A percentile compares a stretch with the other conserved stretches of the same genome.
These are phyloP conservation scores for Camellia lanceoleosa DNA, from an alignment of 148 eudicot genomes.

Conservation along the genomic window DNA sequence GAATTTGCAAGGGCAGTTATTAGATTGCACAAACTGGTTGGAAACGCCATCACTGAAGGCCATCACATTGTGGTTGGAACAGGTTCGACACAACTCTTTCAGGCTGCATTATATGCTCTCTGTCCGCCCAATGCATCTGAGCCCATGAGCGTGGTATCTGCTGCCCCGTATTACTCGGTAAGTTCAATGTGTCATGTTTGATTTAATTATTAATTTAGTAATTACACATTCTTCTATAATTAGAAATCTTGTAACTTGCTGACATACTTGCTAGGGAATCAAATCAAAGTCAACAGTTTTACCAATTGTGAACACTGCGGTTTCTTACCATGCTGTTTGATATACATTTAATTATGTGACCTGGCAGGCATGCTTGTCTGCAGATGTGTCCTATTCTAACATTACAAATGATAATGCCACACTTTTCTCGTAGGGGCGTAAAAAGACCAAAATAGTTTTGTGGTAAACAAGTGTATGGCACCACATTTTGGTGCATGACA, in stretches of 20 bases:
- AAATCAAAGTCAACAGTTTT: neutral
- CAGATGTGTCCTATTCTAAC: neutral
- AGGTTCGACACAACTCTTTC: constrained; percentile 86
- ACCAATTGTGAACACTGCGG: neutral
- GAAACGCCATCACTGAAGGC: constrained; percentile 72
- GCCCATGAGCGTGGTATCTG: constrained; percentile 82
- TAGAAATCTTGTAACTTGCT: neutral
- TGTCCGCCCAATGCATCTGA: constrained; percentile 32
- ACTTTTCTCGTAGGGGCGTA: too few species aligned
- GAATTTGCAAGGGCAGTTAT: constrained; percentile 54
- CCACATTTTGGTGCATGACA: too few species aligned
- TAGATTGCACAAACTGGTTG: constrained; percentile 68
- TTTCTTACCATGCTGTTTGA: neutral
- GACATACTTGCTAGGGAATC: neutral
- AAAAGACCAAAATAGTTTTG: too few species aligned
- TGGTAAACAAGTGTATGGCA: too few species aligned
- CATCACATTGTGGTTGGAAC: constrained; percentile 87
- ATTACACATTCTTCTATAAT: neutral
- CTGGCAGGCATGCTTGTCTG: neutral
- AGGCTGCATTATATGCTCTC: constrained; percentile 87
- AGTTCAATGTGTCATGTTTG: constrained; percentile 25
- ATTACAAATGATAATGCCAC: too few species aligned
- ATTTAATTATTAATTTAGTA: neutral
- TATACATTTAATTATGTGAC: neutral
- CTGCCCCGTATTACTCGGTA: constrained; percentile 91